Base-by-base conservation (phyloP, 495 filamentous ascomycete genomes). In the Neurospora sublineolata region DNA sequence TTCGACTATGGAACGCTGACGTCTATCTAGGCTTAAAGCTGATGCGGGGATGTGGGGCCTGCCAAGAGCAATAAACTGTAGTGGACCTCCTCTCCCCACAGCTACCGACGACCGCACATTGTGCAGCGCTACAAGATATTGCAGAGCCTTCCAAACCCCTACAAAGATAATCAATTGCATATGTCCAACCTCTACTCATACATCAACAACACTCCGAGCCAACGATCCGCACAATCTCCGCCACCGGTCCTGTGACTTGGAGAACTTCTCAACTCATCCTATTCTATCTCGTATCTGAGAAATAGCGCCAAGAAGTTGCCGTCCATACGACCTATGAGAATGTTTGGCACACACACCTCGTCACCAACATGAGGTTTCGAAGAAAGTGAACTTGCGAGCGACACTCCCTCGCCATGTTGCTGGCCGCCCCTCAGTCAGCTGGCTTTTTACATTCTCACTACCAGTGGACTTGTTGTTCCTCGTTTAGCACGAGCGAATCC, bases 391-490 rank as follows among this genome's bases (percentile, higher is more conserved):
- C 52, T 3, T 9, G 4, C 2, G 27, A 33, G 52, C 2, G 52
- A 60, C 52, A 60, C 52, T 60, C 52, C 5, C 27, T 60, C 12
- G 1, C 0, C 0, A 33, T 0, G 16, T 18, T 14, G 14, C 12
- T 2, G 2, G 6, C 0, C 9, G 2, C 0, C 0, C 14, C 52
- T 60, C 23, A 0, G 3, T 16, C 23, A 30, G 0, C 23, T 1
- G 0, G 52, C 7, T 3, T 3, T 6, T 0, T 1, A 5, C 20
- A 12, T 6, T 52, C 12, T 8, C 7, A 9, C 1, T 0, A n/a
- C 9, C 41, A 1, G 7, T 0, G 0, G 0, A 10, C 9, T 1
- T n/a, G 9, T 0, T 9, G 6, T 10, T n/a, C 3, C 3, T 4
- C 2, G 41, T n/a, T 3, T 1, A 3, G 20, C 6, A n/a, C n/a